Evolutionary conservation across 805 yeast species (phyloP).

Genomic region (Wickerhamiella kurtzmanii): DNA sequence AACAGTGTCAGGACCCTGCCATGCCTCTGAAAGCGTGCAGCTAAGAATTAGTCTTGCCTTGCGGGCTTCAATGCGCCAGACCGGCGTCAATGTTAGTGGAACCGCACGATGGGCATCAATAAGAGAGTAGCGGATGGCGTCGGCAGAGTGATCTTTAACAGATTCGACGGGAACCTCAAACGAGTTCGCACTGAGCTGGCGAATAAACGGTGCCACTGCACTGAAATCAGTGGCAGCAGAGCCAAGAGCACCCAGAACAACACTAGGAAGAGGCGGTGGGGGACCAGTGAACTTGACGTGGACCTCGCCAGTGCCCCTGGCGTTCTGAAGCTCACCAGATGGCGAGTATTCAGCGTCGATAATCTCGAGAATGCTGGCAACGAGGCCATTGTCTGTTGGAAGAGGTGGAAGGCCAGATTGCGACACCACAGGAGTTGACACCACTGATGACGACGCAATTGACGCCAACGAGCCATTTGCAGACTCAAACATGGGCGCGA

Average conservation of each 20-base stretch:
- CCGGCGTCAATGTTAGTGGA: slow-evolving; percentile 64
- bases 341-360: slow-evolving; percentile 54
- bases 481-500: slow-evolving; percentile 14
- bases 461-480: slow-evolving; percentile 20
- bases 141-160: slow-evolving; percentile 36
- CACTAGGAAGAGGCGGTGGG: background rate
- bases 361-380: slow-evolving; percentile 76
- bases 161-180: slow-evolving; percentile 25
- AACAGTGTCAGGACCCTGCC: slow-evolving; percentile 29
- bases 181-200: slow-evolving; percentile 4
- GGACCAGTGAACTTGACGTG: slow-evolving; percentile 36
- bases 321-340: slow-evolving; percentile 47
- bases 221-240: slow-evolving; percentile 15
- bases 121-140: slow-evolving; percentile 52
- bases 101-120: slow-evolving; percentile 30
- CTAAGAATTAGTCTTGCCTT: slow-evolving; percentile 79
- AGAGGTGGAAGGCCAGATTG: slow-evolving; percentile 21
- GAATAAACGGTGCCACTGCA: slow-evolving; percentile 11
- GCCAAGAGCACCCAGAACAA: slow-evolving; percentile 14
- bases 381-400: slow-evolving; percentile 30
- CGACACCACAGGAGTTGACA: slow-evolving; percentile 6
- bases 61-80: slow-evolving; percentile 77
- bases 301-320: slow-evolving; percentile 63
- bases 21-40: slow-evolving; percentile 41
- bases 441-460: slow-evolving; percentile 12